Percentiles rank a stretch among this genome's conserved stretches.
Conservation (phyloP, 768 basidiomycete species). For the Termitomyces sp. region DNA sequence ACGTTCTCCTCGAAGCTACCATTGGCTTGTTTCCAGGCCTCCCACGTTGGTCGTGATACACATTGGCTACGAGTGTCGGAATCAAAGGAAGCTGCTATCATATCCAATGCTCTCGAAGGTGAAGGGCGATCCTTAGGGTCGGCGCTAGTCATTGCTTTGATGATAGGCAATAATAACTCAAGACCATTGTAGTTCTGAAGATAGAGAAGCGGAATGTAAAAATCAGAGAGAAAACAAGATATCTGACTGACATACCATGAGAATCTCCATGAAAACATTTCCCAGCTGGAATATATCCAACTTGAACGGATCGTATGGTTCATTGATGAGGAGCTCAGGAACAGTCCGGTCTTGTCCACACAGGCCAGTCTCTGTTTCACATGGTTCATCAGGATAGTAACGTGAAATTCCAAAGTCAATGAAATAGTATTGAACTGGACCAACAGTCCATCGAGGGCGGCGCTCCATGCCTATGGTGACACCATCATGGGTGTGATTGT, state of each 20-base stretch:
- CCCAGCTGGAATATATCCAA: constrained; percentile 24
- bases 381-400: neutral
- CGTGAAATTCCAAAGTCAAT: constrained; percentile 21
- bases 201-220: no score
- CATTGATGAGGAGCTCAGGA: constrained; percentile 17
- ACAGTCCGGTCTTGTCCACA: constrained; percentile 16
- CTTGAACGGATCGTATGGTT: constrained; percentile 24
- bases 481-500: neutral
- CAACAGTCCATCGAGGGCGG: constrained; percentile 15
- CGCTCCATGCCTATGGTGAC: neutral
- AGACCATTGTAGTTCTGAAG: neutral
- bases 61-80: neutral
- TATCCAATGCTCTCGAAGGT: neutral
- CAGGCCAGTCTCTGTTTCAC: constrained; percentile 1
- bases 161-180: neutral
- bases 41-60: neutral
- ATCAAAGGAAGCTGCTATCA: neutral
- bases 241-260: neutral
- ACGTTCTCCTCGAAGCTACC: neutral
- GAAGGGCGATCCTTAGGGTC: neutral
- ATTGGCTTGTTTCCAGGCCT: neutral
- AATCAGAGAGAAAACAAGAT: neutral
- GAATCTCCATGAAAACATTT: constrained; percentile 3
- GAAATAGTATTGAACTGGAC: constrained; percentile 20
- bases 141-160: neutral